Evolutionary conservation across 106 monocot genomes (phyloP).

Genomic region (Dactylorhiza incarnata): DNA sequence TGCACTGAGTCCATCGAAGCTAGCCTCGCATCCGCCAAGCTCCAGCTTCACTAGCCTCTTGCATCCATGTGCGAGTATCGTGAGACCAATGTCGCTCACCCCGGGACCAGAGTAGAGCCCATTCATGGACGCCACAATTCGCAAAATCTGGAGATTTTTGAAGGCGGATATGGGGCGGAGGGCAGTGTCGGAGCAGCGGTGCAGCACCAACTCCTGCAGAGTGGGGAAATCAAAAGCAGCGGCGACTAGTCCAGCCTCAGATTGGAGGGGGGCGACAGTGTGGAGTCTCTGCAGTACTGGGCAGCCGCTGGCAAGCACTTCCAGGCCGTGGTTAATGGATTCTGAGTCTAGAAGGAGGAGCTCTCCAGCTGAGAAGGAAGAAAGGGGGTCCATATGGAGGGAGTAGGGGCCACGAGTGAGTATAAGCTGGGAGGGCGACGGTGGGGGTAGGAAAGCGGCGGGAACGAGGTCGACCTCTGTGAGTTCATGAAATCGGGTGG

Average conservation of each 20-base stretch:
- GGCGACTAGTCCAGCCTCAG: conserved; percentile 35
- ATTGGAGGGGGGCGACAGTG: conserved; percentile 26
- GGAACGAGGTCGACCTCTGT: conserved; percentile 64
- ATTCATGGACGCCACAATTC: conserved; percentile 43
- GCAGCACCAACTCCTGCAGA: conserved; percentile 75
- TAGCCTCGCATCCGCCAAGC: conserved; percentile 71
- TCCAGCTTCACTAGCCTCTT: conserved; percentile 82
- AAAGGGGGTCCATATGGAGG: conserved; percentile 28
- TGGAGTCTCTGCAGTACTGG: conserved; percentile 50
- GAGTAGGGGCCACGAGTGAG: conserved; percentile 51
- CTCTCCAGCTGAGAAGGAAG: conserved; percentile 13
- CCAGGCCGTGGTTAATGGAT: conserved; percentile 37
- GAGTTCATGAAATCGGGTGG: conserved; percentile 60
- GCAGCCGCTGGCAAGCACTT: conserved; percentile 35
- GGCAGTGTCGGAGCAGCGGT: conserved; percentile 60
- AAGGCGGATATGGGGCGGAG: conserved; percentile 74
- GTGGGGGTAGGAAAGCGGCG: conserved; percentile 43
- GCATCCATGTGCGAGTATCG: conserved; percentile 87
- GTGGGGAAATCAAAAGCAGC: conserved; percentile 46
- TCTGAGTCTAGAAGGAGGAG: conserved; percentile 30
- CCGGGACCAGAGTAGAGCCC: conserved; percentile 59
- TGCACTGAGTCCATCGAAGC: conserved; percentile 85
- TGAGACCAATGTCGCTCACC: conserved; percentile 84
- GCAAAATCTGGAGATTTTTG: conserved; percentile 72
- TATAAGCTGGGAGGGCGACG: conserved; percentile 17